Percentiles rank a stretch among this genome's conserved stretches.
These are phyloP conservation scores for Cyclotella choctawhatcheeana DNA, from an alignment of 108 stramenopile genomes.

Conservation along the genomic window DNA sequence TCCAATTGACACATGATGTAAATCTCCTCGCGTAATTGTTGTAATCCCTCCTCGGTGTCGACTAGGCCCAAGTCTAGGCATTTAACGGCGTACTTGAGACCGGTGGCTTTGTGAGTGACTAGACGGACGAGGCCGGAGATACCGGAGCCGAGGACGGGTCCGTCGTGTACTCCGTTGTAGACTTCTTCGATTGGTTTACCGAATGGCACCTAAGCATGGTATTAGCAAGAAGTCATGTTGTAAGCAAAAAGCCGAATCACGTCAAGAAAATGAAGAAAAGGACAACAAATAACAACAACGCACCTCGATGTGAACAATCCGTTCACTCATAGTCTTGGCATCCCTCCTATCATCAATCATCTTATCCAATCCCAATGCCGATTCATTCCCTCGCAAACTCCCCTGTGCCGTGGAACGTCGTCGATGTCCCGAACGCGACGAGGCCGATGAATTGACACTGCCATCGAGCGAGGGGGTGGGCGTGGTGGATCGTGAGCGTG, in stretches of 20 bases:
- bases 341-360: conserved; percentile 61
- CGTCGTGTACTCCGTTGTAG: conserved; percentile 88
- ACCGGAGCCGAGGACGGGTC: conserved; percentile 75
- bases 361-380: conserved; percentile 50
- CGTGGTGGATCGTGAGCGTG: conserved; percentile 34
- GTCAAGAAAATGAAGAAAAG: background rate
- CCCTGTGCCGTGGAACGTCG: conserved; percentile 5
- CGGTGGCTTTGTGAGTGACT: conserved; percentile 76
- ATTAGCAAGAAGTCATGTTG: too few relatives aligned
- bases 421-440: background rate
- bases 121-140: conserved; percentile 82
- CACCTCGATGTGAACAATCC: conserved; percentile 57
- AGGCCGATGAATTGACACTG: conserved; percentile 31
- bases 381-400: conserved; percentile 23
- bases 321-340: conserved; percentile 53
- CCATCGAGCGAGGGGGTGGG: conserved; percentile 49
- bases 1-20: conserved; percentile 90
- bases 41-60: conserved; percentile 59
- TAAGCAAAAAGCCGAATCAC: too few relatives aligned
- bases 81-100: conserved; percentile 83
- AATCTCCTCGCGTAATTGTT: conserved; percentile 81
- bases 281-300: background rate
- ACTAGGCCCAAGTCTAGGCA: conserved; percentile 76
- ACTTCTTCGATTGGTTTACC: conserved; percentile 82
- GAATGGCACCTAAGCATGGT: conserved; percentile 53